These are phyloP conservation scores for Raffaelea albimanens DNA, from an alignment of 2,329 filamentous ascomycete species.

Conservation along the genomic window DNA sequence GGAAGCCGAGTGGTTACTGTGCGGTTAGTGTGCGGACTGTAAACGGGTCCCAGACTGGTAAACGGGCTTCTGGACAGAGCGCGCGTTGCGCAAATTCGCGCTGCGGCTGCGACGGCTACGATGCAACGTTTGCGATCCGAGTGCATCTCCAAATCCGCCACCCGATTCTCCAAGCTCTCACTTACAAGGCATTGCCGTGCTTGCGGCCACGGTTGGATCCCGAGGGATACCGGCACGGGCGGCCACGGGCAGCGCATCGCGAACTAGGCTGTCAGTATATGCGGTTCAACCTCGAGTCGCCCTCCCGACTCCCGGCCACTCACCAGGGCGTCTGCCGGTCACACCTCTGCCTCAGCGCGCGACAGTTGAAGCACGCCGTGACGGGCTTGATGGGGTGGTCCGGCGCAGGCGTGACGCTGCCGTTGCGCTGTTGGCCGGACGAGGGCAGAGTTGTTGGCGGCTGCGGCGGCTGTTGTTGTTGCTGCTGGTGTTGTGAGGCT, in stretches of 20 bases:
- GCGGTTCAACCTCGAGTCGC: too few species aligned
- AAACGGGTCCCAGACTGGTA: too few species aligned
- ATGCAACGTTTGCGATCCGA: too few species aligned
- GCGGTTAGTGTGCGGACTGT: too few species aligned
- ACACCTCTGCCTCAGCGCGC: slow-evolving; percentile 11
- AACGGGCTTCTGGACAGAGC: too few species aligned
- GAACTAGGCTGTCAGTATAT: slow-evolving; percentile 6
- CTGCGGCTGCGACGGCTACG: too few species aligned
- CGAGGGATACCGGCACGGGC: slow-evolving; percentile 12
- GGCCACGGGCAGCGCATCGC: slow-evolving; percentile 7
- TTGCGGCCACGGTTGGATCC: slow-evolving; percentile 14
- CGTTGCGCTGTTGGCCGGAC: not conserved
- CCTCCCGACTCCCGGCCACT: too few species aligned
- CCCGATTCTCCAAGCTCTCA: too few species aligned
- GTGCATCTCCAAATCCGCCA: too few species aligned
- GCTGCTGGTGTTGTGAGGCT: not conserved
- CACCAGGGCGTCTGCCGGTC: slow-evolving; percentile 13
- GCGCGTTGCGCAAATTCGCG: too few species aligned
- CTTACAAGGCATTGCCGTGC: slow-evolving; percentile 13
- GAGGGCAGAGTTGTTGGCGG: not conserved
- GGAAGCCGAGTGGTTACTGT: slow-evolving; percentile 13
- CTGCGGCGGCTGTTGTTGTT: not conserved
- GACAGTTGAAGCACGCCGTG: slow-evolving; percentile 14
- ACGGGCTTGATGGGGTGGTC: slow-evolving; percentile 7
- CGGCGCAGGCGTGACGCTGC: not conserved